phyloP scores from a whole-genome alignment of 768 basidiomycete genomes.

The Collybia nuda region DNA sequence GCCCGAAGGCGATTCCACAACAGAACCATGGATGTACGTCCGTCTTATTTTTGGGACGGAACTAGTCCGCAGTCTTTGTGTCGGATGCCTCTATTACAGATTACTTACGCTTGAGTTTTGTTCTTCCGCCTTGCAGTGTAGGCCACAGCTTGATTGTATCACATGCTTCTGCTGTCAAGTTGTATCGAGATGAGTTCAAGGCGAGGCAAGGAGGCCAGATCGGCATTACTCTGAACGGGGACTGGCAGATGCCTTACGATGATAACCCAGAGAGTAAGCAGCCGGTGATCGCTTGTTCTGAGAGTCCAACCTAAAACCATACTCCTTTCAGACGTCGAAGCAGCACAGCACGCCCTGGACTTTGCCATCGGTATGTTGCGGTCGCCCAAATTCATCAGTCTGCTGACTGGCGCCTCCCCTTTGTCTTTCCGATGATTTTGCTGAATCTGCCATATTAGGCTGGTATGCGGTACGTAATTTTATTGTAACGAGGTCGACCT shows the following conservation, averaged over 20 bases:
- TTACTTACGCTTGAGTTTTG: background rate
- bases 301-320: background rate
- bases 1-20: constrained; percentile 60
- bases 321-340: constrained; percentile 50
- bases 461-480: constrained; percentile 54
- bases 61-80: background rate
- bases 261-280: constrained; percentile 64
- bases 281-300: constrained; percentile 1
- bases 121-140: constrained; percentile 39
- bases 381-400: constrained; percentile 12
- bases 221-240: constrained; percentile 79
- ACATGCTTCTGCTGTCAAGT: constrained; percentile 65
- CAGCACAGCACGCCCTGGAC: constrained; percentile 72
- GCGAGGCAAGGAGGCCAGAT: constrained; percentile 61
- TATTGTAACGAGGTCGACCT: constrained; percentile 9
- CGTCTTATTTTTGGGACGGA: background rate
- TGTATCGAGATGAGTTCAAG: constrained; percentile 70
- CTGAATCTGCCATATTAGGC: constrained; percentile 31
- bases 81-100: background rate
- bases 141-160: constrained; percentile 68
- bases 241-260: constrained; percentile 76
- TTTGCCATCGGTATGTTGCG: constrained; percentile 58
- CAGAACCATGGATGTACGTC: constrained; percentile 70
- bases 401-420: constrained; percentile 16
- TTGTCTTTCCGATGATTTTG: constrained; percentile 24